A percentile compares a stretch with the other conserved stretches of the same genome.
Conservation (phyloP, 2,329 filamentous ascomycete species). For the Cladophialophora chaetospira region DNA sequence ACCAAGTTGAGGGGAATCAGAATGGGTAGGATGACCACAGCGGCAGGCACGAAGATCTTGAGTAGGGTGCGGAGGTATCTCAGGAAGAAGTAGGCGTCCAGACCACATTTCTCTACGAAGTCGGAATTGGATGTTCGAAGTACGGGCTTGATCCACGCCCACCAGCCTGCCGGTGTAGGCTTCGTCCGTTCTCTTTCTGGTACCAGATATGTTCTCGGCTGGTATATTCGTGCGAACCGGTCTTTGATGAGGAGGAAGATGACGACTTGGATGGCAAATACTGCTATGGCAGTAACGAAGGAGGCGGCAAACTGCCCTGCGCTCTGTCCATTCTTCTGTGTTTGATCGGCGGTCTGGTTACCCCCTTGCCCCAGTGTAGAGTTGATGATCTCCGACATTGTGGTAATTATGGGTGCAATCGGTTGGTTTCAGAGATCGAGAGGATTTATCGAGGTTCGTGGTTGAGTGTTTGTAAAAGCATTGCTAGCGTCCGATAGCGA, state of each 20-base stretch:
- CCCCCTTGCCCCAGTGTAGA: slow-evolving; percentile 21
- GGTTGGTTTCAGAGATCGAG: no score
- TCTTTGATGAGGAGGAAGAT: slow-evolving; percentile 77
- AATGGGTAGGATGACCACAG: slow-evolving; percentile 76
- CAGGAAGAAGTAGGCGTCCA: slow-evolving; percentile 97
- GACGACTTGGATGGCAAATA: slow-evolving; percentile 65
- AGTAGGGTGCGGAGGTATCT: slow-evolving; percentile 84
- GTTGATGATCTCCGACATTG: slow-evolving; percentile 24
- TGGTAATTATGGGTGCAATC: slow-evolving; percentile 1
- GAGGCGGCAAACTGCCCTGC: slow-evolving; percentile 63
- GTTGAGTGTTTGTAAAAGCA: slow-evolving; percentile 12
- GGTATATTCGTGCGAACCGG: slow-evolving; percentile 80
- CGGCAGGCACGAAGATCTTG: slow-evolving; percentile 87
- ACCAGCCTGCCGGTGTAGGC: slow-evolving; percentile 64
- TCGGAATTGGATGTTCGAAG: slow-evolving; percentile 75
- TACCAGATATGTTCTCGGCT: slow-evolving; percentile 82
- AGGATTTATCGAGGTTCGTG: background rate
- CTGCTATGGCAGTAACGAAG: slow-evolving; percentile 60
- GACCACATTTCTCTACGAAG: slow-evolving; percentile 90
- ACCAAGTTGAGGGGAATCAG: slow-evolving; percentile 81
- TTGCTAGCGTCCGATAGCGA: slow-evolving; percentile 8
- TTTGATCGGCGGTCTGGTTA: slow-evolving; percentile 19
- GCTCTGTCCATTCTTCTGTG: slow-evolving; percentile 29
- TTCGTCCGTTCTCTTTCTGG: slow-evolving; percentile 80
- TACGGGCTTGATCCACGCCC: slow-evolving; percentile 56